Conservation (phyloP, 2,329 filamentous ascomycete species). For the Akanthomyces dipterigenus region DNA sequence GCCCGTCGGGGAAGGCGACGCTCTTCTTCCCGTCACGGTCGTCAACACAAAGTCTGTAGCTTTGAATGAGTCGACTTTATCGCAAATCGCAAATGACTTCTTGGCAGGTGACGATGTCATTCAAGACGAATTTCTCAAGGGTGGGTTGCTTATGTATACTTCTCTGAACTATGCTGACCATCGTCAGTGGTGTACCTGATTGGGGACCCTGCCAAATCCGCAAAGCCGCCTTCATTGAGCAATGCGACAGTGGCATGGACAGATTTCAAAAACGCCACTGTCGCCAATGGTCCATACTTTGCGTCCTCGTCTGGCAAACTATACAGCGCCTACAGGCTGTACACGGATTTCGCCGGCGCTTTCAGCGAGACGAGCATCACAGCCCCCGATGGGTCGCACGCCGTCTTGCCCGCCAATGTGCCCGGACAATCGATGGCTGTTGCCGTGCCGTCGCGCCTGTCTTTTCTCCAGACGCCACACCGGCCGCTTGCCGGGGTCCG, state of each 20-base stretch:
- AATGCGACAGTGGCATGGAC: background rate
- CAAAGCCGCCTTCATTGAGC: background rate
- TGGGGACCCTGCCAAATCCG: background rate
- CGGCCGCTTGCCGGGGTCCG: constrained; percentile 50
- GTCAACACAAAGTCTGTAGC: background rate
- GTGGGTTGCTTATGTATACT: background rate
- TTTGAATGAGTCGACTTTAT: background rate
- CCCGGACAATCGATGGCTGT: constrained; percentile 18
- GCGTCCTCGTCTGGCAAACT: constrained; percentile 9
- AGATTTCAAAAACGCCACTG: background rate
- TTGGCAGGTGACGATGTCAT: constrained; percentile 12
- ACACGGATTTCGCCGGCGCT: constrained; percentile 18
- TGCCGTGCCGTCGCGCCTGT: constrained; percentile 50
- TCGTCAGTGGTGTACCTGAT: background rate
- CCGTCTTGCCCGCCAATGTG: constrained; percentile 12
- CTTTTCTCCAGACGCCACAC: constrained; percentile 39
- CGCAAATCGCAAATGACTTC: background rate
- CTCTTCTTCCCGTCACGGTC: background rate
- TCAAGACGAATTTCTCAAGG: constrained; percentile 12
- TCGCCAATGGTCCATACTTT: constrained; percentile 17
- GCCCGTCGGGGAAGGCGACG: background rate
- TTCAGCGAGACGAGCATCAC: constrained; percentile 15
- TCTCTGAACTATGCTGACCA: background rate
- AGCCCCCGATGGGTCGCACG: background rate
- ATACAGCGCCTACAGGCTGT: constrained; percentile 16